phyloP scores from a whole-genome alignment of 306 rosid species.

The Hippophae gyantsensis region DNA sequence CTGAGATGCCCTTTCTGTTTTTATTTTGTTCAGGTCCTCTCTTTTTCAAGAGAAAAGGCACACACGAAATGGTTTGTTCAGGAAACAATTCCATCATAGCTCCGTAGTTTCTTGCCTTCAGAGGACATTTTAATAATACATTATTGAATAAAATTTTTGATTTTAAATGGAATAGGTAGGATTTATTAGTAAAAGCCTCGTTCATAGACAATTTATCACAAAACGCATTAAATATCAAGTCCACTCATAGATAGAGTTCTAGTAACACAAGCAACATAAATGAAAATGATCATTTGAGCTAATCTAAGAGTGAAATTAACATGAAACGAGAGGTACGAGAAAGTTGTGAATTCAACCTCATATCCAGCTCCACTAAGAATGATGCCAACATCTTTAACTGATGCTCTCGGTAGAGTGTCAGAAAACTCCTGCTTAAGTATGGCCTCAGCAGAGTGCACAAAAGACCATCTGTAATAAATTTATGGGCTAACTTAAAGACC shows the following conservation, averaged over 20 bases:
- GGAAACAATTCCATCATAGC: too few species aligned
- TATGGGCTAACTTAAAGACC: constrained; percentile 5
- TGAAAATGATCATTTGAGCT: not conserved
- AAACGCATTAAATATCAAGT: not conserved
- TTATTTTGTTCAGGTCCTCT: too few species aligned
- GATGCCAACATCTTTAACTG: constrained; percentile 73
- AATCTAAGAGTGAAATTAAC: constrained; percentile 1
- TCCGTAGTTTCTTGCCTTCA: too few species aligned
- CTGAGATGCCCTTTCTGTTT: too few species aligned
- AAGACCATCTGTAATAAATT: constrained; percentile 61
- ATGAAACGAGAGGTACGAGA: not conserved
- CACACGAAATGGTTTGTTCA: too few species aligned
- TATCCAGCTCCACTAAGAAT: constrained; percentile 92
- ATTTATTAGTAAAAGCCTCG: not conserved
- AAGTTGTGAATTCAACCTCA: constrained; percentile 44
- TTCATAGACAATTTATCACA: not conserved
- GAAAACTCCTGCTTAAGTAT: constrained; percentile 80
- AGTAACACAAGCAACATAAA: not conserved
- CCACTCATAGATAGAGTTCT: not conserved
- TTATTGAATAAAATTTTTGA: too few species aligned
- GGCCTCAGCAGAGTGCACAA: constrained; percentile 62
- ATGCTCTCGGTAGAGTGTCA: constrained; percentile 70
- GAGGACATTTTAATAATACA: too few species aligned
- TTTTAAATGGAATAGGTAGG: not conserved
- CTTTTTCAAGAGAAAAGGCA: too few species aligned